A percentile compares a stretch with the other conserved stretches of the same genome.
These are phyloP conservation scores for Pleurostoma richardsiae DNA, from an alignment of 2,329 filamentous ascomycete genomes.

Conservation along the genomic window DNA sequence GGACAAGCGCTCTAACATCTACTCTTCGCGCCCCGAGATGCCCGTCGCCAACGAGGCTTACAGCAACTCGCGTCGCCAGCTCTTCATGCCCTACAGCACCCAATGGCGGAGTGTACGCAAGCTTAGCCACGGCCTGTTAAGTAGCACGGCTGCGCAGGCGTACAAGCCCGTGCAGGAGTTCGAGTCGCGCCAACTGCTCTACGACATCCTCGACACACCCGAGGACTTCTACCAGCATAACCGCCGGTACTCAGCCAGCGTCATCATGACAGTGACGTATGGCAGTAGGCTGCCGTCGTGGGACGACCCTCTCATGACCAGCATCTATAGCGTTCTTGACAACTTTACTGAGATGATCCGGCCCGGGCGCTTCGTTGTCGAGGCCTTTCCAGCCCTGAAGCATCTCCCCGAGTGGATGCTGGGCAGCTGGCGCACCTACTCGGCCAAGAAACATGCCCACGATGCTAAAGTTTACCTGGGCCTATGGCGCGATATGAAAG, in stretches of 20 bases:
- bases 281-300: constrained; percentile 16
- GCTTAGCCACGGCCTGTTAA: constrained; percentile 30
- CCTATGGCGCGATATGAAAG: constrained; percentile 6
- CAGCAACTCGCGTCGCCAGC: constrained; percentile 26
- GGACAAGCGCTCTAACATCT: constrained; percentile 21
- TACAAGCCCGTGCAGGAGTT: constrained; percentile 39
- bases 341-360: constrained; percentile 25
- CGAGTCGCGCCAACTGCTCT: constrained; percentile 36
- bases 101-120: constrained; percentile 31
- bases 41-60: neutral
- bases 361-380: constrained; percentile 29
- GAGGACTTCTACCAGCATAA: constrained; percentile 20
- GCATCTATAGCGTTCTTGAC: constrained; percentile 25
- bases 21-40: neutral
- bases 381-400: constrained; percentile 24
- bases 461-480: constrained; percentile 5
- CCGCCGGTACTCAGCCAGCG: constrained; percentile 20
- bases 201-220: constrained; percentile 28
- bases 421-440: constrained; percentile 10
- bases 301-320: constrained; percentile 23
- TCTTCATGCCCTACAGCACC: constrained; percentile 32
- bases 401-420: constrained; percentile 16
- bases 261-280: constrained; percentile 20
- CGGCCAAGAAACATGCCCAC: no score
- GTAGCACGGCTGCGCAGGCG: constrained; percentile 24